Base-by-base conservation (phyloP, 495 filamentous ascomycete genomes). In the Neurospora discreta region DNA sequence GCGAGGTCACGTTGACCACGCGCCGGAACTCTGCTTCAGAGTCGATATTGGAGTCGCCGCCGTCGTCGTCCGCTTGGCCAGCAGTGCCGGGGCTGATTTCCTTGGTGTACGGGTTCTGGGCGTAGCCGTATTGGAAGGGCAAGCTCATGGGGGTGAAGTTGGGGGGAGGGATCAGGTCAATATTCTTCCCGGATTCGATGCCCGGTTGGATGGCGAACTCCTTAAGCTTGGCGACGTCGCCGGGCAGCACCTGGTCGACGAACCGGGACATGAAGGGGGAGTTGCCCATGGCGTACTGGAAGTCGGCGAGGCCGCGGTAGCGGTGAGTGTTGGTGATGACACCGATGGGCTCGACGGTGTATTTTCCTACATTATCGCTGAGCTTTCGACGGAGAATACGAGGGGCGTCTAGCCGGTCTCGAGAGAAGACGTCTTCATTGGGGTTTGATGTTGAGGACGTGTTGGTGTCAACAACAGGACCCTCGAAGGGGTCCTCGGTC, bases 161-260 rank as follows among this genome's bases (percentile, higher is more conserved):
- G 1, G 95, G 92, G 0, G 95, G 92, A 18, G 93, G 93, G 39
- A 94, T 87, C 69, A 97, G 86, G 74, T 94, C 91, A 41, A 87
- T 87, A 69, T 89, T 85, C 38, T 75, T 78, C 5, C 81, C 83
- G 30, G 82, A 77, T 20, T 90, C 89, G 79, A 89, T 89, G 68
- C 82, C 85, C 72, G 91, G 86, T 70, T 90, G 81, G 42, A 97
- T 80, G 68, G 89, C 85, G 80, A 94, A 96, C n/a, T 89, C 77
- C 71, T 90, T 91, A 72, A 98, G 82, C 68, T 90, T 90, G 1
- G 86, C 82, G 71, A 90, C 90, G 46, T 92, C 84, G 69, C 90
- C 88, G 10, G 89, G 84, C 0, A 92, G 75, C 67, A 94, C 84
- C 20, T 86, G 80, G 3, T 93, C 86, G 44, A 86, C 84, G 70